phyloP scores from a whole-genome alignment of 805 yeast species.

The Cyberlindnera sargentensis region DNA sequence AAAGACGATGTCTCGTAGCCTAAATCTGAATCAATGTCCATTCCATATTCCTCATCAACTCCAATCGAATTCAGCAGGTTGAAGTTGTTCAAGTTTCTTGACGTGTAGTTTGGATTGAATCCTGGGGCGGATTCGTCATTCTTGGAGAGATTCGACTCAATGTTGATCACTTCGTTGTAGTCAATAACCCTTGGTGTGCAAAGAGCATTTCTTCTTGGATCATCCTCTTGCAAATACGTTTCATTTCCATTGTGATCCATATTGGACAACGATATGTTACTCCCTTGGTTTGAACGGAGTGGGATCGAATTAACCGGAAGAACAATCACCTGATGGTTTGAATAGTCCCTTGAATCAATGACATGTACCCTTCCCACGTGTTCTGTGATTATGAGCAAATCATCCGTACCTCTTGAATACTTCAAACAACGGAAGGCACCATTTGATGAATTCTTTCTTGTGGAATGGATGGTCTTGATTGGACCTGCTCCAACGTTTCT shows the following conservation, averaged over 20 bases:
- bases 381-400: constrained; percentile 69
- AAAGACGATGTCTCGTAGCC: constrained; percentile 3
- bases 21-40: constrained; percentile 8
- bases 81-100: constrained; percentile 20
- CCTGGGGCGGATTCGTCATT: not conserved
- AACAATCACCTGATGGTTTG: constrained; percentile 69
- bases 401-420: constrained; percentile 63
- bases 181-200: constrained; percentile 19
- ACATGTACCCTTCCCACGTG: constrained; percentile 85
- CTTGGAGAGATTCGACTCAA: constrained; percentile 9
- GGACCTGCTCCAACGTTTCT: constrained; percentile 50
- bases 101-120: constrained; percentile 5
- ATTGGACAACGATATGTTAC: constrained; percentile 6
- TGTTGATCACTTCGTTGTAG: constrained; percentile 17
- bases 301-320: constrained; percentile 38
- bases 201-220: not conserved
- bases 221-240: not conserved
- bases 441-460: constrained; percentile 43
- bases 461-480: constrained; percentile 47
- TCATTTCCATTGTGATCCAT: not conserved
- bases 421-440: constrained; percentile 67
- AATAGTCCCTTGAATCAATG: constrained; percentile 67
- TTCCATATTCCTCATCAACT: constrained; percentile 9
- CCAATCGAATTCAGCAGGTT: constrained; percentile 14
- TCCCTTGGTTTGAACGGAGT: constrained; percentile 4